A percentile compares a stretch with the other conserved stretches of the same genome.
These are phyloP conservation scores for Trametopsis cervina DNA, from an alignment of 768 basidiomycete species.

Conservation along the genomic window DNA sequence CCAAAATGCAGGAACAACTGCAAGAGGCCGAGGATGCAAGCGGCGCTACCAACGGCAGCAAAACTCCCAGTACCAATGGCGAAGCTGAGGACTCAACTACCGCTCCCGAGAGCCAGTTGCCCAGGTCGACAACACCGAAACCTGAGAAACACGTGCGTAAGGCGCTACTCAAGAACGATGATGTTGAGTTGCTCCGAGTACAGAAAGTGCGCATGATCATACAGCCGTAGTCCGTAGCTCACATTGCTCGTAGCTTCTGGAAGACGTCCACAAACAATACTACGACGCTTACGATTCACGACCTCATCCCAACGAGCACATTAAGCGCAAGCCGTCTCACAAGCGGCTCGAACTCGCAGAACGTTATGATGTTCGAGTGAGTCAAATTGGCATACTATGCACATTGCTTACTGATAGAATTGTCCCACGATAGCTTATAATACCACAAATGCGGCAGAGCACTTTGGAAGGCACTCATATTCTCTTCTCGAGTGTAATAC, in stretches of 20 bases:
- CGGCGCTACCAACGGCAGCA: slow-evolving; percentile 9
- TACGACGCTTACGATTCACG: slow-evolving; percentile 58
- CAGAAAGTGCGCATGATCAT: slow-evolving; percentile 45
- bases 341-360: slow-evolving; percentile 20
- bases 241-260: slow-evolving; percentile 77
- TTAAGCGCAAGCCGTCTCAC: slow-evolving; percentile 22
- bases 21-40: slow-evolving; percentile 38
- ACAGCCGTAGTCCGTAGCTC: too few relatives aligned
- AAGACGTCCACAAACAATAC: slow-evolving; percentile 72
- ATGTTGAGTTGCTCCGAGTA: slow-evolving; percentile 75
- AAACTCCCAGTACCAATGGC: background rate
- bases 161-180: slow-evolving; percentile 83
- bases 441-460: slow-evolving; percentile 68
- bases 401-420: background rate
- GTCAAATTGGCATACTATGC: slow-evolving; percentile 18
- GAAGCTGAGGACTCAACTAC: slow-evolving; percentile 1
- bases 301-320: slow-evolving; percentile 21
- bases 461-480: slow-evolving; percentile 78
- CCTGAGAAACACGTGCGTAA: slow-evolving; percentile 48
- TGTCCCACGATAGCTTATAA: slow-evolving; percentile 55
- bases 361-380: slow-evolving; percentile 72
- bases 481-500: slow-evolving; percentile 92
- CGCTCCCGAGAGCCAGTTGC: background rate
- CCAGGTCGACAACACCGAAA: slow-evolving; percentile 14
- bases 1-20: slow-evolving; percentile 79